Evolutionary conservation across 2,329 filamentous ascomycete genomes (phyloP).

Genomic region (Penicillium freii): DNA sequence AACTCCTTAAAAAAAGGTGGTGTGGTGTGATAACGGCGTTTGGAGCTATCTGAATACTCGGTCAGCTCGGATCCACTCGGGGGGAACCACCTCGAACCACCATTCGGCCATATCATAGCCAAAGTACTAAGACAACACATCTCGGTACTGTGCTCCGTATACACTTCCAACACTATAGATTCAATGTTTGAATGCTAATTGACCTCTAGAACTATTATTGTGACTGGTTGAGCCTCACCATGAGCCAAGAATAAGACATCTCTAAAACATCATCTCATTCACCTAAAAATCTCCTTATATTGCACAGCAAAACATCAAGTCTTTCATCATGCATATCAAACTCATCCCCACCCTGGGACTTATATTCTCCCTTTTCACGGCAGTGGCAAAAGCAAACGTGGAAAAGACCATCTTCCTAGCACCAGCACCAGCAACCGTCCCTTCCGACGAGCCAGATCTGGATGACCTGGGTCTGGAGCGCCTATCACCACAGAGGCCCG

Average conservation of each 20-base stretch:
- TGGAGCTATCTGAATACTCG: constrained; percentile 5
- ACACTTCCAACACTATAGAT: neutral
- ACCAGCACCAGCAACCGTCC: constrained; percentile 58
- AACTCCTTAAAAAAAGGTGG: neutral
- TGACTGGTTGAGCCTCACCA: neutral
- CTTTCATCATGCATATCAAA: constrained; percentile 12
- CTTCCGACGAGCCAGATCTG: constrained; percentile 56
- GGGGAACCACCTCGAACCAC: constrained; percentile 5
- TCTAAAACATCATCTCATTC: neutral
- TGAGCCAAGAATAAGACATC: neutral
- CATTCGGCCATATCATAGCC: constrained; percentile 4
- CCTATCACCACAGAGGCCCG: constrained; percentile 58
- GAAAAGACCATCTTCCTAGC: constrained; percentile 89
- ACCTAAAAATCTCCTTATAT: neutral
- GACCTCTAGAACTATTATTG: neutral
- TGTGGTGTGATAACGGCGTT: neutral
- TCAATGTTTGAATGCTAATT: neutral
- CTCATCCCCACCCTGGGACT: constrained; percentile 12
- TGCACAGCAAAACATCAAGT: neutral
- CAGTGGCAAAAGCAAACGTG: constrained; percentile 62
- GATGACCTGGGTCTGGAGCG: constrained; percentile 61
- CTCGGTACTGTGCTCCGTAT: neutral
- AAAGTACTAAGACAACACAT: neutral
- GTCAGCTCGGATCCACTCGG: constrained; percentile 8
- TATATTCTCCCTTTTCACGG: constrained; percentile 18